Evolutionary conservation across 2,329 filamentous ascomycete species (phyloP), one percentile per base, ranked within the genome.

Genomic region (Neurospora sp.): DNA sequence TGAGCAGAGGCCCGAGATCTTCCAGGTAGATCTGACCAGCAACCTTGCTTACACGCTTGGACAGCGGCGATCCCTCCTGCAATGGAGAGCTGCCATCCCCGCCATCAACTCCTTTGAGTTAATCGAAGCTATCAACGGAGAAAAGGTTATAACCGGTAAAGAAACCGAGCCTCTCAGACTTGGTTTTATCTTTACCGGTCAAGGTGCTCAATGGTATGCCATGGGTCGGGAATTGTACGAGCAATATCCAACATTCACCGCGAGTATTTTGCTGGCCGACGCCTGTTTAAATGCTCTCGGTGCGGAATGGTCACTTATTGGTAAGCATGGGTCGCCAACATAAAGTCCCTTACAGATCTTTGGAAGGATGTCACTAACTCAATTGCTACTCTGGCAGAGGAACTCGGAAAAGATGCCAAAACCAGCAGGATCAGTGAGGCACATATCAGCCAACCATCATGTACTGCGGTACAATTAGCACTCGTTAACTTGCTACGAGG

Each of bases 21-120:
- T 82, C 74, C 80, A 82, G 69, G 79, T 79, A 62, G 78, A 80
- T 66, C 73, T 86, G 11, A 81, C 85, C 72, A 77, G 79, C 10
- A 81, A 85, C 71, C 74, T 85, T 23, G 82, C 83, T 4, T 85
- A 85, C 71, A 85, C 83, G 0, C 75, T 85, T 1, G 80, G 82
- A 12, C 79, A 84, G 72, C 78, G 83, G 15, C 78, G 83, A 38
- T 82, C 83, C 1, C 77, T 81, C 28, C 75, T 84, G 23, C 79
- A 80, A 52, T 84, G 80, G 78, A 78, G 82, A 33, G 79, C 81
- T 2, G 82, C 83, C 3, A 77, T 85, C 10, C 77, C 82, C 0
- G 82, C 82, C 0, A 76, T 78, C 3, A 80, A 82, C 65, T 83
- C 80, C 0, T 81, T 82, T 67, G 82, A 84, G 71, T 76, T 85